These are phyloP conservation scores for Backusella morwellensis DNA, from an alignment of 192 early-diverging fungal species.

Conservation along the genomic window DNA sequence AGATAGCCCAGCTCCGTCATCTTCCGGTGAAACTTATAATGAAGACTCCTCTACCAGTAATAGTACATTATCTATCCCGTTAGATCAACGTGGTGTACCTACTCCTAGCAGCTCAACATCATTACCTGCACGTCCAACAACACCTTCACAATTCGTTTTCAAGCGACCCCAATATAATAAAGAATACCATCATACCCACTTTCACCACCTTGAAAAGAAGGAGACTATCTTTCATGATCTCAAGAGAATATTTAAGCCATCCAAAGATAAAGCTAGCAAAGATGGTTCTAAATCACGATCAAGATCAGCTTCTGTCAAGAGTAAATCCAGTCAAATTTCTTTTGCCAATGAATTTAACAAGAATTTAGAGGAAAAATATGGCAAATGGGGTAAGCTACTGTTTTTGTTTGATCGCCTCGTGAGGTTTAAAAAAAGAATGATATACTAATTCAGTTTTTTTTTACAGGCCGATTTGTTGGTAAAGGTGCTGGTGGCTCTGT, in stretches of 20 bases:
- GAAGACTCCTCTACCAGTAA: background rate
- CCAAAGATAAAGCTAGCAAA: constrained; percentile 20
- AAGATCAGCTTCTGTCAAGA: background rate
- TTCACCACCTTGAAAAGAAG: constrained; percentile 37
- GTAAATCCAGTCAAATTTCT: constrained; percentile 22
- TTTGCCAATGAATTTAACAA: constrained; percentile 39
- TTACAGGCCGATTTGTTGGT: constrained; percentile 48
- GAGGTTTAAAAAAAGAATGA: background rate
- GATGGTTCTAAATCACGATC: background rate
- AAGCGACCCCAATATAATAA: constrained; percentile 40
- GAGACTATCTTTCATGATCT: constrained; percentile 47
- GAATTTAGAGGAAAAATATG: constrained; percentile 36
- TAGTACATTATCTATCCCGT: background rate
- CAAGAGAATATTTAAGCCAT: constrained; percentile 48
- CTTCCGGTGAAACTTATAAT: background rate
- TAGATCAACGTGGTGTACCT: background rate
- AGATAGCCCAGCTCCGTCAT: background rate
- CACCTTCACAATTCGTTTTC: constrained; percentile 41
- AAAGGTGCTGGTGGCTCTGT: constrained; percentile 77
- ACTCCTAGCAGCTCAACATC: background rate
- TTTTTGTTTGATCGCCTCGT: constrained; percentile 1
- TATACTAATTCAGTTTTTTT: background rate
- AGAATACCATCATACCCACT: constrained; percentile 38
- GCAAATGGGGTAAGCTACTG: constrained; percentile 40
- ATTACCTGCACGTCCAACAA: constrained; percentile 21